Evolutionary conservation across 2,329 filamentous ascomycete species (phyloP).

Genomic region (Lachnellula cervina): DNA sequence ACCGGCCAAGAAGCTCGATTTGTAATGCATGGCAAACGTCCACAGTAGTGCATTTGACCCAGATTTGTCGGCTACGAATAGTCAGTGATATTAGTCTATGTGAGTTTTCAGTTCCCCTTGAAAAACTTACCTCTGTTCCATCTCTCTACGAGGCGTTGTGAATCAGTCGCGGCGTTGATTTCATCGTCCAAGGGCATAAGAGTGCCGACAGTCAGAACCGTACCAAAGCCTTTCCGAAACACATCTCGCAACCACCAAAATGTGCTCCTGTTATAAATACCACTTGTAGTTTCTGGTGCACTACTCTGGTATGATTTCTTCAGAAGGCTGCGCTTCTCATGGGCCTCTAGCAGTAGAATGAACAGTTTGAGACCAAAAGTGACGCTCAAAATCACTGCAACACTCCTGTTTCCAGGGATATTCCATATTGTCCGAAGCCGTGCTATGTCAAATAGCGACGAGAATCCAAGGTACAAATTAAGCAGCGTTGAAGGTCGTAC

Average conservation of each 20-base stretch:
- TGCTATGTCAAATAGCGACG: not conserved
- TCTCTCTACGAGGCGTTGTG: not conserved
- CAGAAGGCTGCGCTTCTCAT: not conserved
- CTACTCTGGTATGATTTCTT: not conserved
- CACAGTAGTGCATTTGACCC: not conserved
- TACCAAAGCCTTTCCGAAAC: not conserved
- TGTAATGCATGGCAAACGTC: not conserved
- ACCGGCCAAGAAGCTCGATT: conserved; percentile 1
- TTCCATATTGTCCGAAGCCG: not conserved
- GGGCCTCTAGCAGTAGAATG: not conserved
- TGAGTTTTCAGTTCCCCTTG: not conserved
- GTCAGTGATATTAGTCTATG: not conserved
- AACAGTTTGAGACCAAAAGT: not conserved
- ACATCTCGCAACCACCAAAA: not conserved
- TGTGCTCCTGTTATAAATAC: not conserved
- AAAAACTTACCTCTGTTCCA: not conserved
- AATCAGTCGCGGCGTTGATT: not conserved
- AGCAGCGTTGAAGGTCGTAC: not conserved
- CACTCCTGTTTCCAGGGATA: not conserved
- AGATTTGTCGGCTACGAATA: not conserved
- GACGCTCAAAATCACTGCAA: not conserved
- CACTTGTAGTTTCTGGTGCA: not conserved
- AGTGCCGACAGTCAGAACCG: not conserved
- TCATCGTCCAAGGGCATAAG: not conserved
- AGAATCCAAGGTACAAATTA: not conserved